These are phyloP conservation scores for Turritis glabra DNA, from an alignment of 345 rosid genomes.

Conservation along the genomic window DNA sequence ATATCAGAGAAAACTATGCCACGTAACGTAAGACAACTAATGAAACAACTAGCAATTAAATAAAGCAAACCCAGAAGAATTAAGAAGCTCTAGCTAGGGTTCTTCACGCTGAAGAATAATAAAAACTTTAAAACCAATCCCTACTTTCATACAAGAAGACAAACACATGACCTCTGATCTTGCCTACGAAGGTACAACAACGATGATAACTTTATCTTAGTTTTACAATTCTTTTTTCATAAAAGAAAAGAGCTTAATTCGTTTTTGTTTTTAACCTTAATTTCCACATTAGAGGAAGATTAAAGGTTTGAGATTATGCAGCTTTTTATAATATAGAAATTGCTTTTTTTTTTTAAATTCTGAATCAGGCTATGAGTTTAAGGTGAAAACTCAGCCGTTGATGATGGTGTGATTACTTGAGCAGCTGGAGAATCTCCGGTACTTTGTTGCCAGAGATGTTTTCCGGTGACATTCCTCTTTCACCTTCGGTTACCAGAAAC, in stretches of 20 bases:
- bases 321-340: neutral
- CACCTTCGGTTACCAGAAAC: neutral
- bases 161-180: neutral
- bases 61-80: neutral
- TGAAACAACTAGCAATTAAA: neutral
- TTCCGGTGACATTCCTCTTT: neutral
- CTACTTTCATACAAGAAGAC: neutral
- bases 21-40: neutral
- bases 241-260: neutral
- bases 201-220: neutral
- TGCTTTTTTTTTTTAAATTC: neutral
- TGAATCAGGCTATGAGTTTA: slow-evolving; percentile 8
- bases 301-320: slow-evolving; percentile 1
- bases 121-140: neutral
- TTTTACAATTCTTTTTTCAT: neutral
- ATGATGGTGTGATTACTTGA: slow-evolving; percentile 1
- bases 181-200: slow-evolving; percentile 19
- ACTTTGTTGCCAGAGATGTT: neutral
- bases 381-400: slow-evolving; percentile 16
- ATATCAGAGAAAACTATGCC: neutral
- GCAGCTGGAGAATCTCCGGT: slow-evolving; percentile 11
- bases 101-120: slow-evolving; percentile 24
- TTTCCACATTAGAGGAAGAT: neutral
- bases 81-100: slow-evolving; percentile 3
- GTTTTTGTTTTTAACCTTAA: neutral